Base-by-base conservation (phyloP, 2,329 filamentous ascomycete genomes). In the Scytalidium lignicola region DNA sequence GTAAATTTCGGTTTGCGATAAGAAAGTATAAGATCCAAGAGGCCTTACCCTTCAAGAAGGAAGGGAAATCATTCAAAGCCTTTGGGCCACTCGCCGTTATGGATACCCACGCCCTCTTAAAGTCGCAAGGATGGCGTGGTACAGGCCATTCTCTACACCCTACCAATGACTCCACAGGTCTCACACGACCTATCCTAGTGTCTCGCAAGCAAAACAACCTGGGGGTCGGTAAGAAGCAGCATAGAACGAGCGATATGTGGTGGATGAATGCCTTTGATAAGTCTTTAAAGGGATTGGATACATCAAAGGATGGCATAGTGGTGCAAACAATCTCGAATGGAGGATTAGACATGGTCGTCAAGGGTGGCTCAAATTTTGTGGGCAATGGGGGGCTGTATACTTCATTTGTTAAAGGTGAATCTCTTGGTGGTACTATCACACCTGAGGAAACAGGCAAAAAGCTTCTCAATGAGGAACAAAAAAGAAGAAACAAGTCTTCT, bases 261-360 rank as follows among this genome's bases (percentile, higher is more conserved):
- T 99, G 93, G 93, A 77, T 96, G 69, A 86, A 89, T 51, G 93
- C 93, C 10, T 96, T 96, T 58, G 92, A 97, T 68, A 85, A 90
- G 65, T 90, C 91, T 49, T 73, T 96, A 56, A 87, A 93, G 67
- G 87, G 85, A 3, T 76, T 96, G 47, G 86, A 88, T 63, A 82
- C 79, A 1, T 74, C 76, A 20, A 74, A 75, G 56, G 69, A 79
- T 56, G 75, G 81, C 47, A 70, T 73, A 58, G 48, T 82, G 49
- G 69, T 78, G 58, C 70, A 85, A 73, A 77, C 79, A 51, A 65
- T 80, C 54, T 72, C 69, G 26, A 72, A 74, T 50, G 72, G 78
- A 52, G 73, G 75, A 53, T 69, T 83, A 46, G 76, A 82, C 58
- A 74, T 75, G 55, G 73, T 84, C 49, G 75, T 77, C 47, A 74